Evolutionary conservation across 2,329 filamentous ascomycete species (phyloP).

Genomic region (Fusarium vanettenii): DNA sequence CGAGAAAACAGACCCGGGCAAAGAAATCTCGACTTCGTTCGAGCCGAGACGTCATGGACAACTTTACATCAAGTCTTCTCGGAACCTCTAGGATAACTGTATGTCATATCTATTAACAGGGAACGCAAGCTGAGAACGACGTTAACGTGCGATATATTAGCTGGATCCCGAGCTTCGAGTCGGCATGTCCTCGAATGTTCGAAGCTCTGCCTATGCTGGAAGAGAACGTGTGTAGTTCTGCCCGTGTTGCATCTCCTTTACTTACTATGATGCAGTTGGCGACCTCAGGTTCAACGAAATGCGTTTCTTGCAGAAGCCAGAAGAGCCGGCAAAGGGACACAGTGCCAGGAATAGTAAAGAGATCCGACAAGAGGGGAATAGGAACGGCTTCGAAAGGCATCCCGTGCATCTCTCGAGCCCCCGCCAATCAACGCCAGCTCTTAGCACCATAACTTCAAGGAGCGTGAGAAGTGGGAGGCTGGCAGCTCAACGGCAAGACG

Average conservation of each 20-base stretch:
- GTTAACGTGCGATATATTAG: slow-evolving; percentile 34
- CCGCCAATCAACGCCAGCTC: background rate
- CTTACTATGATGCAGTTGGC: slow-evolving; percentile 49
- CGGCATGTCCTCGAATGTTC: slow-evolving; percentile 50
- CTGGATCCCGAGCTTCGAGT: slow-evolving; percentile 48
- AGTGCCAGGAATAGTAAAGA: background rate
- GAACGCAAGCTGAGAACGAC: background rate
- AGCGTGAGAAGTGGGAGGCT: background rate
- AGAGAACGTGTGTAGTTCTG: slow-evolving; percentile 8
- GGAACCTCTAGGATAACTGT: slow-evolving; percentile 52
- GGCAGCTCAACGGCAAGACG: background rate
- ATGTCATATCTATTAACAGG: background rate
- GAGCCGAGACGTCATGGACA: slow-evolving; percentile 62
- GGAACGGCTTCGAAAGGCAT: background rate
- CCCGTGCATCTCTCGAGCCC: background rate
- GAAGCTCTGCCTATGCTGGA: slow-evolving; percentile 23
- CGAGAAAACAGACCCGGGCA: slow-evolving; percentile 6
- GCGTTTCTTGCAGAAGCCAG: slow-evolving; percentile 50
- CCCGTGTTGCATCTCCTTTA: slow-evolving; percentile 11
- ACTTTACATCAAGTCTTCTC: slow-evolving; percentile 67
- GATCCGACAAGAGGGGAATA: background rate
- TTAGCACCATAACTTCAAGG: background rate
- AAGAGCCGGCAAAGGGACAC: slow-evolving; percentile 23
- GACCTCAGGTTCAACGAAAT: slow-evolving; percentile 66
- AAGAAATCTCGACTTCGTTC: slow-evolving; percentile 48